Conservation (phyloP, 2,329 filamentous ascomycete genomes). For the Fusarium veterinarium region DNA sequence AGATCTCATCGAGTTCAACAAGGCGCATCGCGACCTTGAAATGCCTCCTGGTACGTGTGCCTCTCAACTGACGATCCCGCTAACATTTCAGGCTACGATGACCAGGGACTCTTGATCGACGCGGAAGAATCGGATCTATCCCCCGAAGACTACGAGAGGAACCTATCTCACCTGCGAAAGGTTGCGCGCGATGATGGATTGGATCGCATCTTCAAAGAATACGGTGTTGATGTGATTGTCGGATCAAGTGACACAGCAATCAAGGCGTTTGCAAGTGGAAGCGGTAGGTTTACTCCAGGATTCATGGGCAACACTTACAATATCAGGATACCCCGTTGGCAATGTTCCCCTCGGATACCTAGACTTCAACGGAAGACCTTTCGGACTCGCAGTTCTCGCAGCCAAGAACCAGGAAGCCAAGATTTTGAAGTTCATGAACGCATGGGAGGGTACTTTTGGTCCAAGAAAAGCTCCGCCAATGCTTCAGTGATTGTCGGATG, state of each 20-base stretch:
- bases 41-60: not conserved
- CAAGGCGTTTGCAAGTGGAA: not conserved
- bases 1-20: not conserved
- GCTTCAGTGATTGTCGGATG: not conserved
- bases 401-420: not conserved
- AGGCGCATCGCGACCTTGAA: not conserved
- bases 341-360: not conserved
- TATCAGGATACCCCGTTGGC: not conserved
- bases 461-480: not conserved
- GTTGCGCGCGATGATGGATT: not conserved
- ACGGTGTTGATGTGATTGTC: not conserved
- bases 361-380: not conserved
- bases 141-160: not conserved
- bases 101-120: not conserved
- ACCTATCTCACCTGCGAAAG: not conserved
- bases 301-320: not conserved
- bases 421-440: not conserved
- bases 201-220: not conserved
- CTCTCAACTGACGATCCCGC: fast-evolving
- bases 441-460: not conserved
- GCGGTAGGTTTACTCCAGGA: not conserved
- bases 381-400: not conserved
- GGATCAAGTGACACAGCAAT: not conserved
- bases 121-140: not conserved
- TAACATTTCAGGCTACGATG: not conserved